Evolutionary conservation across 176 grass and related monocot species (phyloP).

Genomic region (Coix lacrymajobi): DNA sequence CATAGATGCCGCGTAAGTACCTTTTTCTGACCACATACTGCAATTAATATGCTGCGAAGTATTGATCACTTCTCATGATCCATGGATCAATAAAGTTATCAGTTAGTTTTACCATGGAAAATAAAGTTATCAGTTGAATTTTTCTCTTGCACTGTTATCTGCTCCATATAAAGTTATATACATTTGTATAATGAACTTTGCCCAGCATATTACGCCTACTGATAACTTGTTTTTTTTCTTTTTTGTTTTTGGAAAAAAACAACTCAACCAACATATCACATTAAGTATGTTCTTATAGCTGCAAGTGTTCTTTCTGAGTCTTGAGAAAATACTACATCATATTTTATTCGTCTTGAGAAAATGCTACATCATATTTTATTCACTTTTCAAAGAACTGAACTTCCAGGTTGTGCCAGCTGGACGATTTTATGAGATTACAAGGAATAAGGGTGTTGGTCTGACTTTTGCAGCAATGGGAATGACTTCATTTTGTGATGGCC

Average conservation of each 20-base stretch:
- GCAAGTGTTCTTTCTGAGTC: background rate
- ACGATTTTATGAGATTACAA: constrained; percentile 81
- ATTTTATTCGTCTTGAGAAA: constrained; percentile 11
- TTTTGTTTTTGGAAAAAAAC: background rate
- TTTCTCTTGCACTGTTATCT: background rate
- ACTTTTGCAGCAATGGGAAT: constrained; percentile 77
- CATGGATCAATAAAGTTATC: background rate
- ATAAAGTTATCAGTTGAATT: background rate
- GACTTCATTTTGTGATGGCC: constrained; percentile 78
- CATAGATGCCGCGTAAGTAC: constrained; percentile 86
- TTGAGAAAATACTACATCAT: constrained; percentile 10
- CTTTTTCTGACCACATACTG: constrained; percentile 10
- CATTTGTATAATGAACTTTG: background rate
- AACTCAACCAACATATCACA: background rate
- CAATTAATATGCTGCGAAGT: background rate
- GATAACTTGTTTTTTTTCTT: background rate
- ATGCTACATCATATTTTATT: constrained; percentile 10
- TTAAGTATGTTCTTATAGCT: background rate
- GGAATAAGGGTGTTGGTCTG: constrained; percentile 74
- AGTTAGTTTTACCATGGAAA: background rate
- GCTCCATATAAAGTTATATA: background rate
- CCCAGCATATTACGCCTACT: background rate
- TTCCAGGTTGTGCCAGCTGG: constrained; percentile 79
- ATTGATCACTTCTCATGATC: background rate
- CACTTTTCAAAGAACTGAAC: background rate